Conservation (phyloP, 1,284 basidiomycete genomes). For the Anthracocystis walkeri region DNA sequence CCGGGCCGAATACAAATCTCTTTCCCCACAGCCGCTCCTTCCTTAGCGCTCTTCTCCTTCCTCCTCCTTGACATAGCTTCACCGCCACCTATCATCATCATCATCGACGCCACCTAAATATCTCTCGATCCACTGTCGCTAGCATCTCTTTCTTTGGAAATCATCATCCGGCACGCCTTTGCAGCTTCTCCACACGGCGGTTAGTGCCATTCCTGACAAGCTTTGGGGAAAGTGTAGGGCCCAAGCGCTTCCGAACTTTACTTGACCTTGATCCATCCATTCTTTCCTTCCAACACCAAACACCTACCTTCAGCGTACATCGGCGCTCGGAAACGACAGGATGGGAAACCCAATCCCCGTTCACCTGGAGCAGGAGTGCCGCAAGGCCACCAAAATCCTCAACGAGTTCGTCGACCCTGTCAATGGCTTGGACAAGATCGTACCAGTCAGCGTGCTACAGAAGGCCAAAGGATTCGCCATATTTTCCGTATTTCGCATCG, state of each 20-base stretch:
- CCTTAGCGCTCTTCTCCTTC: constrained; percentile 1
- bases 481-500: constrained; percentile 70
- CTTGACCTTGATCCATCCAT: not conserved
- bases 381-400: constrained; percentile 72
- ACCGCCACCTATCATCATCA: constrained; percentile 2
- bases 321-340: not conserved
- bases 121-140: not conserved
- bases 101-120: not conserved
- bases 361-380: constrained; percentile 72
- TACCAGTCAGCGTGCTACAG: constrained; percentile 72
- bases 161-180: not conserved
- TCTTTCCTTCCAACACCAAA: not conserved
- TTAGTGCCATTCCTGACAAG: not conserved
- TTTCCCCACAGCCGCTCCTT: constrained; percentile 1
- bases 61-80: not conserved
- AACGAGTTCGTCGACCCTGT: constrained; percentile 63
- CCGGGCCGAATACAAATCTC: not conserved
- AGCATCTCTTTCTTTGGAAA: not conserved
- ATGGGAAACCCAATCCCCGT: constrained; percentile 70
- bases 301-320: not conserved
- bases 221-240: not conserved
- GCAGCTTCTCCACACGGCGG: not conserved
- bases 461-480: constrained; percentile 86
- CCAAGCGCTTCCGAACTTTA: not conserved
- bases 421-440: constrained; percentile 64